Evolutionary conservation across 2,329 filamentous ascomycete species (phyloP).

Genomic region (Fusarium annulatum): DNA sequence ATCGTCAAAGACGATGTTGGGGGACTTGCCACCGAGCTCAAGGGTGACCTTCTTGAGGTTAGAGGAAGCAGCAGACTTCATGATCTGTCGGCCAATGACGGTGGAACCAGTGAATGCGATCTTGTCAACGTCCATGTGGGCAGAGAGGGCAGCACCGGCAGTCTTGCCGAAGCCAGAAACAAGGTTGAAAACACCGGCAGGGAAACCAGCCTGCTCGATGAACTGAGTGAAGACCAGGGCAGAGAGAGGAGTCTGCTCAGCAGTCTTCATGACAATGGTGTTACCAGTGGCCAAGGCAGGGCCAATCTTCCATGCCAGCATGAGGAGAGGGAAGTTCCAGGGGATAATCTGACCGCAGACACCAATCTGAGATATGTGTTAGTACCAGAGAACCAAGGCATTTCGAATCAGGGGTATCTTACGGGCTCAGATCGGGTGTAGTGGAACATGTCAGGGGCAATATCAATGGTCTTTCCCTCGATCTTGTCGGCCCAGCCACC

Average conservation of each 20-base stretch:
- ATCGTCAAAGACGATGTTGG: conserved; percentile 83
- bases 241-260: conserved; percentile 80
- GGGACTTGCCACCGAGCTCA: conserved; percentile 83
- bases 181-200: conserved; percentile 80
- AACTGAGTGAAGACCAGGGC: conserved; percentile 72
- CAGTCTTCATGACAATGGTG: conserved; percentile 78
- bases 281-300: conserved; percentile 79
- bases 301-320: conserved; percentile 85
- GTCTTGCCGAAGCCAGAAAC: conserved; percentile 81
- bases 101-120: conserved; percentile 86
- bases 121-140: conserved; percentile 86
- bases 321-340: conserved; percentile 88
- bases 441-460: conserved; percentile 81
- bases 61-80: conserved; percentile 81
- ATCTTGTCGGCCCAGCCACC: conserved; percentile 95
- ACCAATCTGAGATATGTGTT: conserved; percentile 60
- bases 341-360: conserved; percentile 90
- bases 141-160: conserved; percentile 79
- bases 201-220: conserved; percentile 82
- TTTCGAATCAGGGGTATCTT: conserved; percentile 43
- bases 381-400: background rate
- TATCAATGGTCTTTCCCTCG: conserved; percentile 86
- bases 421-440: conserved; percentile 82
- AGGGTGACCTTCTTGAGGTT: conserved; percentile 87
- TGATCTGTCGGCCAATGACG: conserved; percentile 76